Evolutionary conservation across 306 rosid species (phyloP), one percentile per base, ranked within the genome.

Genomic region (Prunus salicina): DNA sequence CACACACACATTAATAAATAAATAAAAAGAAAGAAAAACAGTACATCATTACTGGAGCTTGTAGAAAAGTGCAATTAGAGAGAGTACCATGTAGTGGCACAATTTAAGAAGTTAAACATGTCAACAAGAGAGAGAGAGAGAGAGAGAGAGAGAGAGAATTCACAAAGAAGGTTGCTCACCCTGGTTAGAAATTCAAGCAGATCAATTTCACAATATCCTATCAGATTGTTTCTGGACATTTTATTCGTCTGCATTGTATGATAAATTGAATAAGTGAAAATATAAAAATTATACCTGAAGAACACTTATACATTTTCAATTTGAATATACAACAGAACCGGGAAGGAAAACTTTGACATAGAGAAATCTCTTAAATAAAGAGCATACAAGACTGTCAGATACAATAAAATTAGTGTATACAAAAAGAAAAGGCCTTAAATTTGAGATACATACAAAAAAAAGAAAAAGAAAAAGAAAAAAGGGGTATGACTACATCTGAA

Each of bases 121-220:
- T 18, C 18, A 51, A 6, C 0, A 3, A 16, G 61, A 8, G 61
- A 19, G 61, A 55, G 61, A 19, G 22, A n/a, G 61, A 18, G 63
- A 20, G 50, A 47, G 14, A 10, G 51, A 10, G 51, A 47, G 15
- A 11, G 52, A 47, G 4, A 53, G 20, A 46, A 9, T 68, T 70
- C 50, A 70, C 12, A 57, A 72, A 3, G 74, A 76, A 50, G 55
- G 83, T 73, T 67, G 65, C 92, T 89, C 74, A 88, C 98, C 91
- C 79, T 79, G 64, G 90, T 49, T 73, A 95, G 86, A 86, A 86
- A 90, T 67, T 95, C 97, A 78, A 95, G 88, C 32, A 95, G 95
- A 89, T 92, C 91, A 75, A 95, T 76, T 83, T 95, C 98, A 78
- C 96, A 85, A 81, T 87, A 95, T 82, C 98, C 98, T 52, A 92